Base-by-base conservation (phyloP, 176 grass and related monocot species). In the Dendrocalamus sinicus region DNA sequence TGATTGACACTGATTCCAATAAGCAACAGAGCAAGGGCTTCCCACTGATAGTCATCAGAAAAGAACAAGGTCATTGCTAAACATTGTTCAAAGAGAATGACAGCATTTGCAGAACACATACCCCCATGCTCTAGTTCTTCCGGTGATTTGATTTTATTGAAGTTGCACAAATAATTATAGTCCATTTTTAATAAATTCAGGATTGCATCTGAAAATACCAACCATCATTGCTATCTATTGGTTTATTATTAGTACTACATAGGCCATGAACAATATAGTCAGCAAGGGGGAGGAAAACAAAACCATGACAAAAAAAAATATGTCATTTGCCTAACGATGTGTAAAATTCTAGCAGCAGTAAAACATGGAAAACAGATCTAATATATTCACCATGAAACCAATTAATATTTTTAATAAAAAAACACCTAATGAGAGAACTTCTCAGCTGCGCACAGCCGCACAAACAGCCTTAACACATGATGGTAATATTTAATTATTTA, bases 1-100 rank as follows among this genome's bases (percentile, higher is more conserved):
- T 96, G 96, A 91, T 99, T 99, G 76, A 99, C 84, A 60, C 92
- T 99, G 70, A 99, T 96, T 77, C 96, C 96, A 86, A 99, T 99
- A 84, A 99, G 90, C 84, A 99, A 90, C 55, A 99, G 88, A 75
- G 90, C 96, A 87, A 99, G 94, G 83, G 96, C 96, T 86, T 99
- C 96, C 96, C 96, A 99, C 96, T 99, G 82, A 30, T 68, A 88
- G 70, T 52, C 55, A 82, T 37, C 47, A 17, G 15, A 80, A 32
- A 76, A 84, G 20, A 89, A 86, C 17, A 59, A 57, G 55, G 54
- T 68, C 12, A 91, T 16, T 19, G 10, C 22, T 78, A 53, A 54
- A 84, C 55, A 84, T 84, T 75, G 24, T 32, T 3, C 8, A 80
- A 48, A 60, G 66, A 45, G 41, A 68, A 46, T 62, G 28, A 46